Evolutionary conservation across 805 yeast species (phyloP), one percentile per base, ranked within the genome.

Genomic region (Yarrowia porcina): DNA sequence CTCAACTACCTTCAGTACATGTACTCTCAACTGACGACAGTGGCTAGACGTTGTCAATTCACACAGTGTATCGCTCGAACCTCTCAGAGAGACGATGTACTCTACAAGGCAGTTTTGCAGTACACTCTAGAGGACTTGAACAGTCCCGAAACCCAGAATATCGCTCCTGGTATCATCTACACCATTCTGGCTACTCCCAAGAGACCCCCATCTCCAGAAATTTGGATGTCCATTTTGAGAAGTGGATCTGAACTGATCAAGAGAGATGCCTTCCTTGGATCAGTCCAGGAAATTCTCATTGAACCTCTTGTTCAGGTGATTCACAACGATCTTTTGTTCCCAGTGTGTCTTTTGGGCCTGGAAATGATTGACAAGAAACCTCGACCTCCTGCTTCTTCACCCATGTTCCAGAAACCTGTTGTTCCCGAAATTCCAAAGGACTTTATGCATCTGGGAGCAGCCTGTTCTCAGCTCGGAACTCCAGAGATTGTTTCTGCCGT

Each of bases 331-430:
- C 44, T 52, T 10, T 44, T 35, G 12, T 35, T 17, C 17, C 39
- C 35, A 13, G 59, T 52, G 32, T 35, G 42, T 36, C 44, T 52
- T 23, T 17, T 35, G 2, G 59, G 59, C 3, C 23, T 52, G 3
- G 59, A 52, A 21, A 17, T 52, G 44, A 25, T 52, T 3, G 59
- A 52, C 13, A 35, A 36, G 18, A 52, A 52, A n/a, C 59, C 59
- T 21, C 25, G 44, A 2, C 21, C 23, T 7, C 21, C 23, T 7
- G 36, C 33, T 12, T 23, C 59, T 17, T 52, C 59, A 10, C 59
- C 59, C 15, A 52, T 52, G 59, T 52, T 52, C 33, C 32, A 44
- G 15, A n/a, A n/a, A n/a, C 3, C 33, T 12, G 21, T 17, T 4
- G 25, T 11, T 11, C 12, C 59, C 10, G 59, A 52, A 13, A 6